Base-by-base conservation (phyloP, 768 basidiomycete species). In the Cubamyces lactineus region DNA sequence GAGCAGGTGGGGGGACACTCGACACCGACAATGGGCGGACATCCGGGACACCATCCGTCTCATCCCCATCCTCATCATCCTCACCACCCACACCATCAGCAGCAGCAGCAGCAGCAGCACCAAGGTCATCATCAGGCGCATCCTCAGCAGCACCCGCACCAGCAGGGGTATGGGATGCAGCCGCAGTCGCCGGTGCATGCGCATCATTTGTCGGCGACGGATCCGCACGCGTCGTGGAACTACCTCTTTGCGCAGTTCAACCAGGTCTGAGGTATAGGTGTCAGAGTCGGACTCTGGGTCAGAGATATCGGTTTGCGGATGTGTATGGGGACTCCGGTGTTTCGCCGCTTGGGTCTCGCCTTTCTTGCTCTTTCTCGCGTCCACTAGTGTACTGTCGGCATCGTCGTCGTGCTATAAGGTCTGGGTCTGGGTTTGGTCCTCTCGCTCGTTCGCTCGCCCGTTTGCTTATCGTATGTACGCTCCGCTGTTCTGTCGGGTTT, bases 211-310 rank as follows among this genome's bases (percentile, higher is more conserved):
- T 41, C 54, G 21, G 34, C 50, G 17, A 39, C 61, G 17, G 70
- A 71, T 46, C 67, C 69, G 24, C 59, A 68, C 19, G 60, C 70
- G 24, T 68, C 68, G 28, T 72, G 71, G 71, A 64, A 67, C 45
- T 70, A 62, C 45, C 62, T 72, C 24, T 67, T 66, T 47, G 68
- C 66, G 21, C 70, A 71, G 64, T 70, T 68, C 42, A 66, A 68
- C 39, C 65, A 67, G 53, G 54, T 58, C 5, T 70, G 48, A 56
- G 49, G 17, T 7, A 15, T 13, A 3, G 19, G 17, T 24, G 23
- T 26, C 1, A 1, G 41, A 21, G 1, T 24, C 5, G 17, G 30
- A 16, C 5, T 23, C 26, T 54, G 24, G 21, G 53, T 17, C 11
- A 1, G 39, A 8, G 19, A 2, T 54, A 16, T 41, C 30, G 24